These are phyloP conservation scores for Aureobasidium sp. DNA, from an alignment of 2,329 filamentous ascomycete species.

Conservation along the genomic window DNA sequence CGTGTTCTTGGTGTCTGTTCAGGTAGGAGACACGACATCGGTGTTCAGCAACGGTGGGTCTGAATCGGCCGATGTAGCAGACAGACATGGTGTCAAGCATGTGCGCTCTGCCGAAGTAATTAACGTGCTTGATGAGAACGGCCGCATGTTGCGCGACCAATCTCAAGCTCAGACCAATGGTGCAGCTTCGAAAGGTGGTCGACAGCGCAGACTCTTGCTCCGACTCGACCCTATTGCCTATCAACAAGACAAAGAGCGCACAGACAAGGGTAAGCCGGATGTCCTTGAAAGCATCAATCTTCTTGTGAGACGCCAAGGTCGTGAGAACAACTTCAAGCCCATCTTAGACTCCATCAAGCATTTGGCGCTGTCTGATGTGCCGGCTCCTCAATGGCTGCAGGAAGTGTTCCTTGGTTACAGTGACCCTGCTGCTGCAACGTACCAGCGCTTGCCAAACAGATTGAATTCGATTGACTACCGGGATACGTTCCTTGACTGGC, in stretches of 20 bases:
- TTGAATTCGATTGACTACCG: slow-evolving; percentile 78
- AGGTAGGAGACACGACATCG: slow-evolving; percentile 49
- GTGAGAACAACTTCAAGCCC: slow-evolving; percentile 96
- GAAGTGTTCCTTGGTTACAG: slow-evolving; percentile 98
- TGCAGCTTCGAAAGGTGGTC: slow-evolving; percentile 47
- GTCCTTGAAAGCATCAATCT: slow-evolving; percentile 82
- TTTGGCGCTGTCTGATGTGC: slow-evolving; percentile 75
- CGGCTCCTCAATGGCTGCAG: slow-evolving; percentile 84
- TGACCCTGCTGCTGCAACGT: slow-evolving; percentile 80
- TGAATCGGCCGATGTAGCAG: slow-evolving; percentile 42
- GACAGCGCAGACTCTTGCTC: slow-evolving; percentile 65
- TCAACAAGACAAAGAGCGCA: slow-evolving; percentile 63
- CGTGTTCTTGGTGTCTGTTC: slow-evolving; percentile 75
- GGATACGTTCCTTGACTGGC: slow-evolving; percentile 93
- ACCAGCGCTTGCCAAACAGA: slow-evolving; percentile 72
- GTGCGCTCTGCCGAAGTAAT: slow-evolving; percentile 80
- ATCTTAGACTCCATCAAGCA: slow-evolving; percentile 86
- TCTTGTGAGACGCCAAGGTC: slow-evolving; percentile 70
- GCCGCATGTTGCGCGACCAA: slow-evolving; percentile 56
- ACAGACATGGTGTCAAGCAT: slow-evolving; percentile 53
- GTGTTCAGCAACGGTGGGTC: slow-evolving; percentile 48
- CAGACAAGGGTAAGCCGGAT: slow-evolving; percentile 61
- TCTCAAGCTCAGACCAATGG: slow-evolving; percentile 54
- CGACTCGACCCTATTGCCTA: slow-evolving; percentile 75
- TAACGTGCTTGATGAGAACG: slow-evolving; percentile 79